Percentiles rank a stretch among this genome's conserved stretches.
These are phyloP conservation scores for Xylaria sp. DNA, from an alignment of 2,329 filamentous ascomycete species.

Conservation along the genomic window DNA sequence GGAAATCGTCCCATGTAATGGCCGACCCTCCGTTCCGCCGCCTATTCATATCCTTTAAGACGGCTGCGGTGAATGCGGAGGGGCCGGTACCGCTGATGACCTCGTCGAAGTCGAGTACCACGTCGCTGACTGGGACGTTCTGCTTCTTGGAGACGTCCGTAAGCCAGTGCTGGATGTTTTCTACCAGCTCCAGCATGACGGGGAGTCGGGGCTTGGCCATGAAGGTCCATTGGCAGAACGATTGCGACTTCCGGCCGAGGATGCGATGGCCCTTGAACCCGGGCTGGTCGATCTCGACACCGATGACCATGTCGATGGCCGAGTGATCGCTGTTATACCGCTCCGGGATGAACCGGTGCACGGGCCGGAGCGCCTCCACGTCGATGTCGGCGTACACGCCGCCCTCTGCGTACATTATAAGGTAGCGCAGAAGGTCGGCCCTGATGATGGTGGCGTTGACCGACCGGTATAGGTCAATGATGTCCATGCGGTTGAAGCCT, in stretches of 20 bases:
- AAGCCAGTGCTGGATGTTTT: constrained; percentile 70
- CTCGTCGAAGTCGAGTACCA: constrained; percentile 17
- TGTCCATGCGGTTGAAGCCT: constrained; percentile 68
- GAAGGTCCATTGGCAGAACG: constrained; percentile 78
- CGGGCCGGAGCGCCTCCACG: constrained; percentile 45
- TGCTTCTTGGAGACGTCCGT: constrained; percentile 62
- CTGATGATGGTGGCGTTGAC: constrained; percentile 62
- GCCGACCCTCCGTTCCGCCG: constrained; percentile 39
- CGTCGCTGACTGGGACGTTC: constrained; percentile 33
- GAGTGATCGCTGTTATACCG: constrained; percentile 58
- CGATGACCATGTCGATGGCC: constrained; percentile 73
- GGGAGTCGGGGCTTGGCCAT: constrained; percentile 68
- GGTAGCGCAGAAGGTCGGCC: constrained; percentile 66
- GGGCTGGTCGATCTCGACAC: constrained; percentile 72
- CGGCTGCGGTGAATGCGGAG: constrained; percentile 66
- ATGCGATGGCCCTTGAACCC: constrained; percentile 65
- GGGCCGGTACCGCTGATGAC: constrained; percentile 18
- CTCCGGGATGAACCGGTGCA: constrained; percentile 61
- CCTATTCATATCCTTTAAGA: constrained; percentile 45
- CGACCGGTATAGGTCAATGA: constrained; percentile 62
- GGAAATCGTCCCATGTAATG: constrained; percentile 66
- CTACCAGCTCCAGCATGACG: constrained; percentile 69
- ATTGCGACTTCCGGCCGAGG: constrained; percentile 61
- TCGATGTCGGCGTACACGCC: constrained; percentile 53
- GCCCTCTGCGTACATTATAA: constrained; percentile 69